Evolutionary conservation across 148 eudicot genomes (phyloP).

Genomic region (Vaccinium myrtillus): DNA sequence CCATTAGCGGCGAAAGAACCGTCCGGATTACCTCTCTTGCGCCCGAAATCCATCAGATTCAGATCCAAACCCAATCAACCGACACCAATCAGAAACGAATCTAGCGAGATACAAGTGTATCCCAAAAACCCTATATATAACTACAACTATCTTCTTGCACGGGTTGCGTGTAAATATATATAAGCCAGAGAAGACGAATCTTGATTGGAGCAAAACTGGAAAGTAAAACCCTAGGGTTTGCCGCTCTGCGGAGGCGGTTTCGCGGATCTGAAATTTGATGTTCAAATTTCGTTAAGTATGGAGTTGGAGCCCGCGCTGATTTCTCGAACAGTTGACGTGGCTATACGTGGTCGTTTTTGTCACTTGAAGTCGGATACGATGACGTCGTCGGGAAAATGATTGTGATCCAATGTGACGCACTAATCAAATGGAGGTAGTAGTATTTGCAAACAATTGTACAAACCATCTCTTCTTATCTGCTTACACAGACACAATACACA

Average conservation of each 20-base stretch:
- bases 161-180: not conserved
- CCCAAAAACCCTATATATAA: not conserved
- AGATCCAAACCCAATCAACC: not conserved
- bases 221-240: conserved; percentile 16
- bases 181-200: not conserved
- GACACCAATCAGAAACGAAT: not conserved
- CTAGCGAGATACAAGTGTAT: not conserved
- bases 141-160: not conserved
- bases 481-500: too few species aligned
- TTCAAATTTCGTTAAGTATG: conserved; percentile 1
- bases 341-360: not conserved
- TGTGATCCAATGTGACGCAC: not conserved
- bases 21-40: conserved; percentile 17
- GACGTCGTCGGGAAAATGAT: not conserved
- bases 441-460: too few species aligned
- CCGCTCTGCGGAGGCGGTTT: not conserved
- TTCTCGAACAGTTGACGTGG: not conserved
- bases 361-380: not conserved
- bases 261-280: conserved; percentile 8
- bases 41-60: conserved; percentile 16
- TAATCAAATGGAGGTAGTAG: too few species aligned
- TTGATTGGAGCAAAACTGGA: not conserved
- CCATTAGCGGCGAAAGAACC: conserved; percentile 9
- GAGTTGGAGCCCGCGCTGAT: conserved; percentile 13
- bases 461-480: too few species aligned